These are phyloP conservation scores for Catharanthus roseus DNA, from an alignment of 257 asterid species.

Conservation along the genomic window DNA sequence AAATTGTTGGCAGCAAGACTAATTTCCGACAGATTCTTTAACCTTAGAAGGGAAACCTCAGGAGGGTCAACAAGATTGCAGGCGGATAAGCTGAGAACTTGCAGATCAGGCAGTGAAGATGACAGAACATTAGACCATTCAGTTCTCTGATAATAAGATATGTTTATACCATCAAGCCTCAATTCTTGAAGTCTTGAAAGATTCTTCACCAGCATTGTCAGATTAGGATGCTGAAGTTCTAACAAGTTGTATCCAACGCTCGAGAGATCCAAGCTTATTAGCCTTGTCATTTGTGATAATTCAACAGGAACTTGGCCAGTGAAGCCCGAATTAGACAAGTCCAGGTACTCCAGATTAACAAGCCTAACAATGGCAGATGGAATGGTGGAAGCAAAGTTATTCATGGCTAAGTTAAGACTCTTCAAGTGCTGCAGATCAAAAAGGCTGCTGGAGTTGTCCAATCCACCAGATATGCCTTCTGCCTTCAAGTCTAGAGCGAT, in stretches of 20 bases:
- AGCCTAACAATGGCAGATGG: conserved; percentile 38
- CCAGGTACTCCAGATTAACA: conserved; percentile 34
- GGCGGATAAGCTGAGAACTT: neutral
- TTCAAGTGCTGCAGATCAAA: conserved; percentile 34
- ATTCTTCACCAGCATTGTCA: neutral
- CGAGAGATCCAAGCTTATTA: conserved; percentile 34
- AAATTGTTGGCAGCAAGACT: conserved; percentile 26
- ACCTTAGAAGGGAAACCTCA: conserved; percentile 13
- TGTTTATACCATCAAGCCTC: neutral
- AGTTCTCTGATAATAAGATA: conserved; percentile 9
- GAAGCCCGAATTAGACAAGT: conserved; percentile 45
- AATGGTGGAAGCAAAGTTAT: conserved; percentile 30
- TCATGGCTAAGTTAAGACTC: conserved; percentile 44
- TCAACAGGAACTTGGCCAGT: conserved; percentile 42
- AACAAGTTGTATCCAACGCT: neutral
- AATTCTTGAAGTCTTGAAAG: conserved; percentile 1
- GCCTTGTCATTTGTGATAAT: conserved; percentile 31
- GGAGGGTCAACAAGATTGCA: conserved; percentile 13
- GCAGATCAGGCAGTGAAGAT: conserved; percentile 3
- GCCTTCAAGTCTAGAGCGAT: neutral
- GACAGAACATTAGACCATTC: conserved; percentile 10
- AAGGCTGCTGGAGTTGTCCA: conserved; percentile 36
- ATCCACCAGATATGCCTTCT: conserved; percentile 5
- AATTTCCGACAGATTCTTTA: conserved; percentile 35
- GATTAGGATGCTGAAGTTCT: conserved; percentile 1